Base-by-base conservation (phyloP, 495 filamentous ascomycete species). In the Cryomyces minteri region DNA sequence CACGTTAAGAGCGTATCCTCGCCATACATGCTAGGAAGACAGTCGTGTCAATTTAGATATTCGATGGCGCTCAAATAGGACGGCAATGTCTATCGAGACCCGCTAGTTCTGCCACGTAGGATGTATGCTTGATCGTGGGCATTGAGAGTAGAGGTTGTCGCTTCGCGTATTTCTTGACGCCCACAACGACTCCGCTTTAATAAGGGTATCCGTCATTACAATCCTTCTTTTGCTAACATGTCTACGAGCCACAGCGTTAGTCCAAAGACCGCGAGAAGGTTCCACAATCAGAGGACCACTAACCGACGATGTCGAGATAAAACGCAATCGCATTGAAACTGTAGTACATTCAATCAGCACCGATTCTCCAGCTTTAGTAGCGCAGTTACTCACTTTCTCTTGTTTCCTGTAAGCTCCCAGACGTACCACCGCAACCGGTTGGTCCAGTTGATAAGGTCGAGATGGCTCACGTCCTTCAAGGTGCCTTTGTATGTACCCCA, bases 401-500 rank as follows among this genome's bases (percentile, higher is more conserved):
- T 74, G 42, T 75, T 74, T 5, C 85, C 82, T 47, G 74, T 75
- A 53, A 80, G 62, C 50, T 78, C 69, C 51, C 73, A 76, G 12
- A 80, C 55, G 34, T 77, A 68, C 75, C 77, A 93, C 48, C 77
- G 72, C 32, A 93, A 48, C 43, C 82, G 67, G 54, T 94, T 95
- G 43, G 76, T 88, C 90, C 88, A 98, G 62, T 95, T 95, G 60
- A 95, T 98, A 43, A 94, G 65, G 54, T 94, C 87, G 5, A 95
- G 63, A 62, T 98, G 90, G 59, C 78, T 92, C 31, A 93, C 85
- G 7, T 74, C 76, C 5, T 87, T 62, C n/a, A 98, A 59, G 4
- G 90, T 95, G 4, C 90, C 90, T 58, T 88, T 83, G 58, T 95
- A 95, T 14, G 70, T 71, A n/a, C 90, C 90, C 87, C 88, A 95